Base-by-base conservation (phyloP, 2,329 filamentous ascomycete genomes). In the Penicillium psychrosexuale region DNA sequence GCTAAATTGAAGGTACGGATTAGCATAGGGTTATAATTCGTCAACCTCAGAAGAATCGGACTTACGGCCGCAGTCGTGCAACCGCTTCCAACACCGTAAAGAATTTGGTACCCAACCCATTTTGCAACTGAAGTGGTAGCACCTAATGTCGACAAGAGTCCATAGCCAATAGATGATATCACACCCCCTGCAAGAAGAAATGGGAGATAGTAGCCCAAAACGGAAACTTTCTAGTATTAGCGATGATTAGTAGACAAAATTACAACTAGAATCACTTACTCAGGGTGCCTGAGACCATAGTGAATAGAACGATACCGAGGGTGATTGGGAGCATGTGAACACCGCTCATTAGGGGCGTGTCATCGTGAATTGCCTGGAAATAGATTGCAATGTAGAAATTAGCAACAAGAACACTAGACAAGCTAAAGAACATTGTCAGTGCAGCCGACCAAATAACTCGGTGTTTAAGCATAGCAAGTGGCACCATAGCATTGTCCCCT, bases 321-420 rank as follows among this genome's bases (percentile, higher is more conserved):
- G 42, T 76, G 27, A 65, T 66, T 1, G 75, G 75, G 3, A 77
- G 62, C 27, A 73, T 59, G 15, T 72, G 63, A 0, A 77, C 68
- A 2, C 75, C 76, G 47, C 72, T 75, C 55, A 73, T 66, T 5
- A 73, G 56, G 0, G 75, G 71, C 0, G 68, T 63, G 9, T 68
- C 66, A 8, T 68, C 65, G 19, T 64, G 67, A 7, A 78, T 70
- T 5, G 70, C 66, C 46, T 78, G 77, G 51, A 77, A 78, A 51
- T 74, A 78, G 1, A 76, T 64, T 5, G 71, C 61, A n/a, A 75
- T 59, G 51, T 72, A 74, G 55, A 66, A 73, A 17, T 59, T 49
- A 7, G 61, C 61, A 8, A 69, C 58, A 19, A 71, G 58, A 28
- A 69, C 61, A 51, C 36, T 60, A 38, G 47, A 63, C 55, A 56